Conservation (phyloP, 805 yeast species). For the Ogataea methanolica region DNA sequence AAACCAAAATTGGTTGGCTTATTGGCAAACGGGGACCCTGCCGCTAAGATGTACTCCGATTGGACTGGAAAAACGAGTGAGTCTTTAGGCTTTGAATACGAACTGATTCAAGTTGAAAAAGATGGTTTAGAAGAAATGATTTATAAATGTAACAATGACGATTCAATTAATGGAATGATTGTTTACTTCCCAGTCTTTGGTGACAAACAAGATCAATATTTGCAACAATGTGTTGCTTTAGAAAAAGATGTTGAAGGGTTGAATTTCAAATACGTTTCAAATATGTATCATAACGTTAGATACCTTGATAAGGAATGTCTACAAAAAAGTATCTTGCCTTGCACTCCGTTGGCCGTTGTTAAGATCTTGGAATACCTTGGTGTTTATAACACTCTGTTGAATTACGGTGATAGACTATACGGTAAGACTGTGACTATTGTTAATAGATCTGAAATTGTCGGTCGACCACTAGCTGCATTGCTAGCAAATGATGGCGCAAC, state of each 20-base stretch:
- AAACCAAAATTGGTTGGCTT: slow-evolving; percentile 85
- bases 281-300: slow-evolving; percentile 90
- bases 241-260: slow-evolving; percentile 97
- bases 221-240: slow-evolving; percentile 87
- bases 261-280: slow-evolving; percentile 85
- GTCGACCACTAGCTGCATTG: slow-evolving; percentile 93
- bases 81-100: slow-evolving; percentile 81
- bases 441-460: slow-evolving; percentile 94
- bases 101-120: slow-evolving; percentile 63
- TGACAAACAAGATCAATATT: slow-evolving; percentile 88
- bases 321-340: slow-evolving; percentile 85
- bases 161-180: slow-evolving; percentile 83
- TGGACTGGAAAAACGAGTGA: slow-evolving; percentile 94
- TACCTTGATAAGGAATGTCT: slow-evolving; percentile 63
- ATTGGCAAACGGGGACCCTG: slow-evolving; percentile 89
- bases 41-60: slow-evolving; percentile 89
- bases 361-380: slow-evolving; percentile 88
- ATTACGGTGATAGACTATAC: slow-evolving; percentile 86
- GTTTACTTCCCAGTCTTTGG: slow-evolving; percentile 98
- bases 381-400: slow-evolving; percentile 74
- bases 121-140: slow-evolving; percentile 83
- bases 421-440: slow-evolving; percentile 91
- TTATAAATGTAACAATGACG: slow-evolving; percentile 76
- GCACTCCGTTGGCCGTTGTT: slow-evolving; percentile 94
- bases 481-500: slow-evolving; percentile 97